Percentiles rank a stretch among this genome's conserved stretches.
These are phyloP conservation scores for Alternaria tenuissima DNA, from an alignment of 2,329 filamentous ascomycete genomes.

Conservation along the genomic window DNA sequence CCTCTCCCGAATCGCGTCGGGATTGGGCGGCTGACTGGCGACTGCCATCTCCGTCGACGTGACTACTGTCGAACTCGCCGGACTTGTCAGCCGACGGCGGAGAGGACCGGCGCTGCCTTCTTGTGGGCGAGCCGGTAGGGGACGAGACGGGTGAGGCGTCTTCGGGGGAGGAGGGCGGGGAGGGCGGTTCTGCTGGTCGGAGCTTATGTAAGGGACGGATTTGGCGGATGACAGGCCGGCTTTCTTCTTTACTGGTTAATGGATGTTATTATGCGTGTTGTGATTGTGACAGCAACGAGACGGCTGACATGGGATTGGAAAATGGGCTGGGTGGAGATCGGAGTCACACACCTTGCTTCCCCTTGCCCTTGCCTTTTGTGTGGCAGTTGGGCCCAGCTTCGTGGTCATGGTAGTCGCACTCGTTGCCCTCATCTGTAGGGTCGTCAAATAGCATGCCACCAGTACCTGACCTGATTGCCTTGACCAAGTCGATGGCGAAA, in stretches of 20 bases:
- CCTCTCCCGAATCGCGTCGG: slow-evolving; percentile 31
- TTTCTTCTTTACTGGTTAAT: slow-evolving; percentile 51
- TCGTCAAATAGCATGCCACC: slow-evolving; percentile 62
- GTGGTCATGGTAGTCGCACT: slow-evolving; percentile 62
- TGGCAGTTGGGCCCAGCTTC: slow-evolving; percentile 53
- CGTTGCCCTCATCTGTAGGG: slow-evolving; percentile 56
- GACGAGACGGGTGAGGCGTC: slow-evolving; percentile 35
- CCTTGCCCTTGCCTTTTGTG: slow-evolving; percentile 44
- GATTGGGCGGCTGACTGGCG: slow-evolving; percentile 37
- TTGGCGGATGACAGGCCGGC: slow-evolving; percentile 43
- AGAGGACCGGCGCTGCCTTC: slow-evolving; percentile 44
- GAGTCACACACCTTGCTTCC: slow-evolving; percentile 50
- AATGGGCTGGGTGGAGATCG: slow-evolving; percentile 21
- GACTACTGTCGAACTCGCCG: slow-evolving; percentile 45
- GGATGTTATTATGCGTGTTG: slow-evolving; percentile 43
- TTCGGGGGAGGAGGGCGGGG: slow-evolving; percentile 40
- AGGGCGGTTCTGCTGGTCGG: slow-evolving; percentile 42
- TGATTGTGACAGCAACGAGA: slow-evolving; percentile 20
- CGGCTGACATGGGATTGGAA: slow-evolving; percentile 13
- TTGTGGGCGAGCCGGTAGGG: slow-evolving; percentile 44
- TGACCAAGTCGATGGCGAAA: slow-evolving; percentile 63
- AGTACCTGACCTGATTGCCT: slow-evolving; percentile 59
- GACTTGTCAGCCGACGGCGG: slow-evolving; percentile 48
- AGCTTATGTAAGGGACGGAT: slow-evolving; percentile 39
- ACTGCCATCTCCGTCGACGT: slow-evolving; percentile 43